Percentiles rank a stretch among this genome's conserved stretches.
phyloP scores from a whole-genome alignment of 2,329 filamentous ascomycete species.

The Cladosporium sp. region DNA sequence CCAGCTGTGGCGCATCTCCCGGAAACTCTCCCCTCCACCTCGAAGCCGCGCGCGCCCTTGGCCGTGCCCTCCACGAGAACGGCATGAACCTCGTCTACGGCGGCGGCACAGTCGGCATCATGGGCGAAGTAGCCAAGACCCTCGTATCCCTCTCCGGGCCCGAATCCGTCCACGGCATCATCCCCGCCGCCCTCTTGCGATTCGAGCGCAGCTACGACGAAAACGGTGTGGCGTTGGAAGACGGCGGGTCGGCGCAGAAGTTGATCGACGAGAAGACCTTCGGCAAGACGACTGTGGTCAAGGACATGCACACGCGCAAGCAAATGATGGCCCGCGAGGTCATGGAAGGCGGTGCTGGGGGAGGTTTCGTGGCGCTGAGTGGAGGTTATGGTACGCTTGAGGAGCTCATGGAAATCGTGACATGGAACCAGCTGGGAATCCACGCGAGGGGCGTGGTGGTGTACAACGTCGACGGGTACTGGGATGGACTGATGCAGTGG shows the following conservation, averaged over 20 bases:
- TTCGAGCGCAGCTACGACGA: slow-evolving; percentile 63
- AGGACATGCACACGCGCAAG: slow-evolving; percentile 96
- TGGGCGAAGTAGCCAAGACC: slow-evolving; percentile 88
- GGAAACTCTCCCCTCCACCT: slow-evolving; percentile 72
- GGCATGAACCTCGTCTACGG: slow-evolving; percentile 88
- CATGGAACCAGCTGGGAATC: slow-evolving; percentile 94
- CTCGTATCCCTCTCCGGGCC: slow-evolving; percentile 80
- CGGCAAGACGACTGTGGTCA: slow-evolving; percentile 80
- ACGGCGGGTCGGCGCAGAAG: slow-evolving; percentile 28
- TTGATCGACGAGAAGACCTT: slow-evolving; percentile 63
- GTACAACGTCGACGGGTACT: slow-evolving; percentile 86
- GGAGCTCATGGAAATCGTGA: slow-evolving; percentile 85
- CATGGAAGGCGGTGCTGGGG: slow-evolving; percentile 71
- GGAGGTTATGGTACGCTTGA: slow-evolving; percentile 95
- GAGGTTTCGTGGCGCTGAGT: slow-evolving; percentile 81
- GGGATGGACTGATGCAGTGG: slow-evolving; percentile 81
- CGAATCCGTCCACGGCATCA: slow-evolving; percentile 82
- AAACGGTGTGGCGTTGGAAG: slow-evolving; percentile 39
- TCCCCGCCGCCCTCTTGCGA: slow-evolving; percentile 76
- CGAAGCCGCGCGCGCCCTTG: slow-evolving; percentile 72
- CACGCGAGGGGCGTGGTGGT: slow-evolving; percentile 75
- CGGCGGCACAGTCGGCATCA: slow-evolving; percentile 87
- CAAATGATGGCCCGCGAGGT: slow-evolving; percentile 89
- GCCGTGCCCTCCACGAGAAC: slow-evolving; percentile 65
- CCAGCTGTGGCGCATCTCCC: slow-evolving; percentile 71